Evolutionary conservation across 768 basidiomycete genomes (phyloP).

Genomic region (Kwoniella heveanensis): DNA sequence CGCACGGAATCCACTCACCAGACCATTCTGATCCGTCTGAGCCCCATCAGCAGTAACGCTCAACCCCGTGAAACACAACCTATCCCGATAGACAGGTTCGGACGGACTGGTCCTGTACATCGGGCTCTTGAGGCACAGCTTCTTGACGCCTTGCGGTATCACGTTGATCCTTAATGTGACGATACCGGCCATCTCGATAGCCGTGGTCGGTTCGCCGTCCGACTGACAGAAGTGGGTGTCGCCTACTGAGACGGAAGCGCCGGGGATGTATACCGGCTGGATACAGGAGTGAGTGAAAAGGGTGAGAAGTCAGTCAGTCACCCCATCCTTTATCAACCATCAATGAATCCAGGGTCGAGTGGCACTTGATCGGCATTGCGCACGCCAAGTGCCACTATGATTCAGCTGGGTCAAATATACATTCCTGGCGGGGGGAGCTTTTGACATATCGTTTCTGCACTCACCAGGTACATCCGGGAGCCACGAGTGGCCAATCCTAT

Average conservation of each 20-base stretch:
- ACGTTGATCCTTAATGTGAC: conserved; percentile 72
- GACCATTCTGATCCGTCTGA: conserved; percentile 24
- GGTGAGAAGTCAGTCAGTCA: too few relatives aligned
- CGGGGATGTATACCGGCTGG: conserved; percentile 74
- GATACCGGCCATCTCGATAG: conserved; percentile 77
- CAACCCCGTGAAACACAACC: conserved; percentile 75
- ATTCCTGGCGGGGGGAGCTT: too few relatives aligned
- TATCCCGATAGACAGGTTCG: conserved; percentile 73
- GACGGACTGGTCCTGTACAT: conserved; percentile 66
- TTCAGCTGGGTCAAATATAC: too few relatives aligned
- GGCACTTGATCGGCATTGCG: too few relatives aligned
- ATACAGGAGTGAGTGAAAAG: too few relatives aligned
- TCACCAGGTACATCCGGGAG: conserved; percentile 30
- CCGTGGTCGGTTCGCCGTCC: conserved; percentile 63
- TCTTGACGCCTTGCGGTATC: conserved; percentile 73
- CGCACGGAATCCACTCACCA: conserved; percentile 45
- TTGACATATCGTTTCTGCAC: too few relatives aligned
- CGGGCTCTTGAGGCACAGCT: conserved; percentile 72
- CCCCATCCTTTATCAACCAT: too few relatives aligned
- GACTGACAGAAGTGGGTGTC: conserved; percentile 80
- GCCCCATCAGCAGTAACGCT: conserved; percentile 64
- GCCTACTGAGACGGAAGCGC: conserved; percentile 75
- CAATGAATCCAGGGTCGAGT: too few relatives aligned
- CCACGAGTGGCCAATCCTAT: conserved; percentile 66
- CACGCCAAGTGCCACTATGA: too few relatives aligned